phyloP scores from a whole-genome alignment of 208 protist genomes.

The Trypanosoma rangeli region DNA sequence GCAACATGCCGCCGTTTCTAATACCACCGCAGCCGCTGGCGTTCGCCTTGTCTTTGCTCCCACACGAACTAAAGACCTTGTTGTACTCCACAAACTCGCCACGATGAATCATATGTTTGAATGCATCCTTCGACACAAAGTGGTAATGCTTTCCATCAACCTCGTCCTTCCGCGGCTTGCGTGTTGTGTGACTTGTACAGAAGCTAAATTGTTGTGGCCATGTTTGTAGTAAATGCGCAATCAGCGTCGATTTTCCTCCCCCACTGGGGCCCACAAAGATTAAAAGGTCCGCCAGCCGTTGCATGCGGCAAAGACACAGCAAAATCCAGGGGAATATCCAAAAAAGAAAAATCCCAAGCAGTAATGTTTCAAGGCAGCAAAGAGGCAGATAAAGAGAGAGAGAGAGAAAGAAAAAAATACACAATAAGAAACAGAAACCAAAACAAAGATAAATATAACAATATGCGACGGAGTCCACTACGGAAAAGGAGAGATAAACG shows the following conservation, averaged over 20 bases:
- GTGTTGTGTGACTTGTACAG: slow-evolving; percentile 90
- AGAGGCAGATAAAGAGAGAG: neutral
- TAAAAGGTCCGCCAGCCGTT: slow-evolving; percentile 42
- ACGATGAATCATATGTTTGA: slow-evolving; percentile 49
- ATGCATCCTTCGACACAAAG: slow-evolving; percentile 58
- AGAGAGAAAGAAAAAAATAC: neutral
- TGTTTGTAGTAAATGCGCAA: slow-evolving; percentile 48
- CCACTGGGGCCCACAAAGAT: slow-evolving; percentile 87
- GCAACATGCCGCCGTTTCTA: neutral
- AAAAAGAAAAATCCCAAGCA: neutral
- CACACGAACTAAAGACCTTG: slow-evolving; percentile 42
- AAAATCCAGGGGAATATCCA: neutral
- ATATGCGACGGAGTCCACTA: no score
- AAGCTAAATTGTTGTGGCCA: slow-evolving; percentile 79
- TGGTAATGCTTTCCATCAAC: slow-evolving; percentile 84
- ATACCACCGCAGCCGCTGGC: neutral
- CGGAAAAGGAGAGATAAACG: no score
- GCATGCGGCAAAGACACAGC: neutral
- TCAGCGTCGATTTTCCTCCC: slow-evolving; percentile 88
- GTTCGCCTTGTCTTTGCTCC: neutral
- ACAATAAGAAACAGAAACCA: no score
- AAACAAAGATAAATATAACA: no score
- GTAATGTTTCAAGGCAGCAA: neutral
- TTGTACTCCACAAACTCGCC: slow-evolving; percentile 84
- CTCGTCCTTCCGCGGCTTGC: slow-evolving; percentile 72